Evolutionary conservation across 129 eudicot genomes (phyloP).

Genomic region (Daucus carota): DH1_v3.0 NC_030383.2:14917001-14917500

Average conservation of each 20-base stretch:
- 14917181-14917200: constrained; percentile 77
- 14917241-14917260: constrained; percentile 53
- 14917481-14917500: background rate
- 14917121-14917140: constrained; percentile 63
- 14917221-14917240: constrained; percentile 68
- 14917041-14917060: too few relatives aligned
- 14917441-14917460: background rate
- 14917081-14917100: constrained; percentile 65
- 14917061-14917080: background rate
- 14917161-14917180: constrained; percentile 43
- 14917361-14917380: constrained; percentile 20
- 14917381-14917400: constrained; percentile 45
- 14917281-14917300: constrained; percentile 54
- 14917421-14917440: constrained; percentile 33
- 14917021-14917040: too few relatives aligned
- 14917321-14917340: constrained; percentile 5
- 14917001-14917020: too few relatives aligned
- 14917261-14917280: constrained; percentile 47
- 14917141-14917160: constrained; percentile 54
- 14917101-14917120: constrained; percentile 68
- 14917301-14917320: constrained; percentile 57
- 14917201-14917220: constrained; percentile 78
- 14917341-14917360: constrained; percentile 28
- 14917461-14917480: background rate
- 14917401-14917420: constrained; percentile 35